phyloP scores from a whole-genome alignment of 2,329 filamentous ascomycete species.

The Clarireedia homoeocarpa region DNA sequence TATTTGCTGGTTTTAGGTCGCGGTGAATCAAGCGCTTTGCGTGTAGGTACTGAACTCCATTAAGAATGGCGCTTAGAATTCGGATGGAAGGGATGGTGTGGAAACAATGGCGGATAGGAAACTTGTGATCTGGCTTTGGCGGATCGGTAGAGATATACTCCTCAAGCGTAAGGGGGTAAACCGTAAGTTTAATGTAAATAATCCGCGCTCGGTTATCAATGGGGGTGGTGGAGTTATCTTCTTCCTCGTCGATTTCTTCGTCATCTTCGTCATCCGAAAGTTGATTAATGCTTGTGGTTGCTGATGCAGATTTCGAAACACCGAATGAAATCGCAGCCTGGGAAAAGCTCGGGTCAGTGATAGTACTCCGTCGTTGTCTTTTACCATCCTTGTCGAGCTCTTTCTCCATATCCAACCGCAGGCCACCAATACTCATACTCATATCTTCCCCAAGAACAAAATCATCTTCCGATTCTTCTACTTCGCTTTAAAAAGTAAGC shows the following conservation, averaged over 20 bases:
- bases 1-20: slow-evolving; percentile 61
- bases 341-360: background rate
- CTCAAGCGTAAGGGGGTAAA: slow-evolving; percentile 54
- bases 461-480: background rate
- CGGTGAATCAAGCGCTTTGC: slow-evolving; percentile 53
- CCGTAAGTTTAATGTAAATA: slow-evolving; percentile 43
- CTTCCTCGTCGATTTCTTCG: background rate
- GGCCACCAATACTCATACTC: background rate
- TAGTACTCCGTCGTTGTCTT: background rate
- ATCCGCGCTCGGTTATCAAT: slow-evolving; percentile 9
- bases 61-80: slow-evolving; percentile 50
- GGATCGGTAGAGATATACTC: slow-evolving; percentile 44
- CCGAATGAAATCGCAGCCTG: background rate
- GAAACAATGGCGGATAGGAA: slow-evolving; percentile 47
- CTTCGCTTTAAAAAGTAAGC: background rate
- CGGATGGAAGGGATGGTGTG: slow-evolving; percentile 48
- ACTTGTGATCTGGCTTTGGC: slow-evolving; percentile 4
- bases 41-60: slow-evolving; percentile 59
- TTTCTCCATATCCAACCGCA: slow-evolving; percentile 5
- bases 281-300: background rate
- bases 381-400: slow-evolving; percentile 1
- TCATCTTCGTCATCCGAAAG: background rate
- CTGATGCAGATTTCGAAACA: background rate
- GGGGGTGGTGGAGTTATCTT: background rate
- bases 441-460: background rate